phyloP scores from a whole-genome alignment of 2,329 filamentous ascomycete species.

The Mariannaea elegans region DNA sequence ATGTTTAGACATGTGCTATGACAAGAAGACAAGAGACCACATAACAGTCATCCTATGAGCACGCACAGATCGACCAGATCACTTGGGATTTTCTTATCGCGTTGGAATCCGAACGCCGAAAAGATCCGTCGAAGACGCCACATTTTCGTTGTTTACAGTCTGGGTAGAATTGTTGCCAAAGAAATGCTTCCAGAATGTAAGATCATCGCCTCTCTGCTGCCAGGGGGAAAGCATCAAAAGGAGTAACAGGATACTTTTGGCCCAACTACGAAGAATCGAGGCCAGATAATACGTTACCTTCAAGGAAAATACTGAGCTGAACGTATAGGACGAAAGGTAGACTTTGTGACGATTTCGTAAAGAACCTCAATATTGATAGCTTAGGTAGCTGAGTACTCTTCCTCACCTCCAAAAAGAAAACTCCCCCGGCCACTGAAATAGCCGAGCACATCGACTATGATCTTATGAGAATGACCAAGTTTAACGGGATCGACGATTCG shows the following conservation, averaged over 20 bases:
- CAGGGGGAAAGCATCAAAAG: no score
- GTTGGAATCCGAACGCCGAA: slow-evolving; percentile 42
- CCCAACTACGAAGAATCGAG: no score
- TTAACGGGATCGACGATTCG: slow-evolving; percentile 38
- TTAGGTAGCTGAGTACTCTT: slow-evolving; percentile 47
- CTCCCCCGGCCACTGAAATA: slow-evolving; percentile 40
- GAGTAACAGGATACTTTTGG: no score
- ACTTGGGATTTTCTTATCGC: slow-evolving; percentile 45
- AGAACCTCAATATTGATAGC: no score
- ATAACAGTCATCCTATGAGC: slow-evolving; percentile 34
- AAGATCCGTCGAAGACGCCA: slow-evolving; percentile 35
- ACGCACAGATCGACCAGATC: slow-evolving; percentile 44
- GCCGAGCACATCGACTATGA: slow-evolving; percentile 44
- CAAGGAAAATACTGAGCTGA: no score
- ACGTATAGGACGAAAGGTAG: no score
- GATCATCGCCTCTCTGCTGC: slow-evolving; percentile 43
- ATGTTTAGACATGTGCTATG: slow-evolving; percentile 43
- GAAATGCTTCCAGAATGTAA: slow-evolving; percentile 40
- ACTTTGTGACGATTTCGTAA: no score
- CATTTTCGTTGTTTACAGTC: slow-evolving; percentile 45
- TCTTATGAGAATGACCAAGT: slow-evolving; percentile 50
- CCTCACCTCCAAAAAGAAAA: slow-evolving; percentile 48
- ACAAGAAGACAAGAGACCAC: slow-evolving; percentile 40
- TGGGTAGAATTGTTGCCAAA: slow-evolving; percentile 47
- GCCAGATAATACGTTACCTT: no score